Conservation (phyloP, 805 yeast genomes). For the Kuraishia piskuri region DNA sequence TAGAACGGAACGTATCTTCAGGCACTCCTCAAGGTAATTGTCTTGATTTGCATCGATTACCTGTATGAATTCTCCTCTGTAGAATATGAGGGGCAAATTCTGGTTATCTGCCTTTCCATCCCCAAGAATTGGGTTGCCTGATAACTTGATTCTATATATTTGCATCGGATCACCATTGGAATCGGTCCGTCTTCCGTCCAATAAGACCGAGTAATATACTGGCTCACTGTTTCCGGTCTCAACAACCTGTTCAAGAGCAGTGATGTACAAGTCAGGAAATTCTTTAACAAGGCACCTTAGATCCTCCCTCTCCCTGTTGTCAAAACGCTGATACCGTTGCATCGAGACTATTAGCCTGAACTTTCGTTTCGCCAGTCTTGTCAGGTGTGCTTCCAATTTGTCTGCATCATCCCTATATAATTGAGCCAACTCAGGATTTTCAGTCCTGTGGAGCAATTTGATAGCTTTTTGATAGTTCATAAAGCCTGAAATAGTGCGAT, state of each 20-base stretch:
- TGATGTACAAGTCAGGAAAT: slow-evolving; percentile 57
- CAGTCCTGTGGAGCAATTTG: slow-evolving; percentile 58
- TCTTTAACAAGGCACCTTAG: slow-evolving; percentile 59
- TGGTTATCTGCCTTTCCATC: slow-evolving; percentile 97
- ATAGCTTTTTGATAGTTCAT: slow-evolving; percentile 72
- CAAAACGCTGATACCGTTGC: slow-evolving; percentile 73
- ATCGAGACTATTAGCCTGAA: slow-evolving; percentile 76
- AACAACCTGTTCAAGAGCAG: slow-evolving; percentile 42
- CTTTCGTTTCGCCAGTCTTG: slow-evolving; percentile 69
- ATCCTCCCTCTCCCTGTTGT: slow-evolving; percentile 56
- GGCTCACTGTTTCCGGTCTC: slow-evolving; percentile 32
- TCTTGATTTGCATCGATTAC: slow-evolving; percentile 96
- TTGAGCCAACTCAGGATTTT: slow-evolving; percentile 45
- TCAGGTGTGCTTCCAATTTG: slow-evolving; percentile 55
- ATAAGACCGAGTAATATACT: slow-evolving; percentile 52
- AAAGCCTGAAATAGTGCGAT: slow-evolving; percentile 78
- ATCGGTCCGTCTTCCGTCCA: slow-evolving; percentile 49
- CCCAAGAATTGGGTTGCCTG: slow-evolving; percentile 93
- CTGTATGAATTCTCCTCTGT: slow-evolving; percentile 92
- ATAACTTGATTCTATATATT: slow-evolving; percentile 59
- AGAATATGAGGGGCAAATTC: slow-evolving; percentile 77
- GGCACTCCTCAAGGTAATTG: slow-evolving; percentile 88
- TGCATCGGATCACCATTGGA: slow-evolving; percentile 38
- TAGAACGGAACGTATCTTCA: slow-evolving; percentile 78
- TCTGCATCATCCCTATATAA: slow-evolving; percentile 36